Evolutionary conservation across 139 green algal species (phyloP), one percentile per base, ranked within the genome.

Genomic region (Astrephomene gubernaculifera): DNA sequence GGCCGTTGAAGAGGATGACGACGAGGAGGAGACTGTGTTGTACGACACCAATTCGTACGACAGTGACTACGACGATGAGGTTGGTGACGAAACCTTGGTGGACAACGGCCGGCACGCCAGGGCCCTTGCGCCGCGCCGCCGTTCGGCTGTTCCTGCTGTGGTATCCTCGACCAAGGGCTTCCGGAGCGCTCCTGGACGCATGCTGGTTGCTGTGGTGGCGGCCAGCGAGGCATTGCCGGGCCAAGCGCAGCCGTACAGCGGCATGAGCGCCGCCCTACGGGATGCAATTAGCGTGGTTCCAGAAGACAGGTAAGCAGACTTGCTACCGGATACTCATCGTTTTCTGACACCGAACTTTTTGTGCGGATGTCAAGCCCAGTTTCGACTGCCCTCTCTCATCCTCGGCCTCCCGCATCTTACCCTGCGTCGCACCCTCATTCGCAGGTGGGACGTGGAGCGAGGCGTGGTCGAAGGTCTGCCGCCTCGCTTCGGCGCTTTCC

Each of bases 401-500:
- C n/a, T n/a, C n/a, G n/a, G n/a, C n/a, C n/a, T 57, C 49, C 12
- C 49, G 12, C 49, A 57, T 57, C 49, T 12, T 12, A 57, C 12
- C 17, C 12, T 17, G 49, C 44, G 43, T 29, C 19, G 33, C 29
- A 67, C 36, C 9, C 1, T n/a, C 39, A 9, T 67, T 27, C n/a
- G 60, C 65, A 88, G 90, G 43, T 95, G 90, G 89, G 88, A 95
- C 57, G 86, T 88, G 31, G 92, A 95, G 60, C 22, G 72, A 17
- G 43, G 68, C 54, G 79, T 92, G 27, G 88, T 82, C 0, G 10
- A 85, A 0, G 83, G 90, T 29, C 44, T 74, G 14, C 45, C 90
- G 21, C 81, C 90, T 5, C 81, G 93, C 27, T 97, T 97, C 85
- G 93, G 90, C 36, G 87, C 88, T 25, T 95, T 93, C 76, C 57